phyloP scores from a whole-genome alignment of 352 stramenopile genomes.

The Phytophthora brassicae region DNA sequence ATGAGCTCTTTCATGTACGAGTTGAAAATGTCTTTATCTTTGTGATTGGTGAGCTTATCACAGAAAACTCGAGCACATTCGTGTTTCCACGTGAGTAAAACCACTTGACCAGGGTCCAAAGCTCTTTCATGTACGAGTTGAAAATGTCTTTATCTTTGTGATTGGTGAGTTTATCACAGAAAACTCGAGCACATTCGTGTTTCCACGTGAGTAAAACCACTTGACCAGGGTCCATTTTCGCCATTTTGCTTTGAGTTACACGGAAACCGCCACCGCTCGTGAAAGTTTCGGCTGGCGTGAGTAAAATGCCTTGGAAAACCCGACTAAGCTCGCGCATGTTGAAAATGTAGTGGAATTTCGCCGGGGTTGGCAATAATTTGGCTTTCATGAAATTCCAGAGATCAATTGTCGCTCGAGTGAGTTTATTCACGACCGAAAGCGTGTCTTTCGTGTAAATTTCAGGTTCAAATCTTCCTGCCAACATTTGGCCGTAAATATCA shows the following conservation, averaged over 20 bases:
- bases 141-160: constrained; percentile 97
- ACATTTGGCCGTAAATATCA: constrained; percentile 99
- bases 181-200: constrained; percentile 97
- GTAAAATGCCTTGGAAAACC: constrained; percentile 97
- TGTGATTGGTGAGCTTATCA: constrained; percentile 97
- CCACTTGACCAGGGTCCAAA: too few relatives aligned
- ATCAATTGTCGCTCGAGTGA: constrained; percentile 96
- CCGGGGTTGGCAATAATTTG: constrained; percentile 96
- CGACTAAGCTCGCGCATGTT: constrained; percentile 98
- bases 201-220: constrained; percentile 96
- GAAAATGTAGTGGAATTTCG: constrained; percentile 99
- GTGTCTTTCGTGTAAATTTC: constrained; percentile 87
- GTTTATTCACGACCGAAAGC: constrained; percentile 88
- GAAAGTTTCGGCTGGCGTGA: constrained; percentile 96
- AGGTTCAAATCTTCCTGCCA: constrained; percentile 92
- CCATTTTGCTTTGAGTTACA: constrained; percentile 82
- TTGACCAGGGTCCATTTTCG: constrained; percentile 90
- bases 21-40: constrained; percentile 96
- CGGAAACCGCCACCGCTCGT: constrained; percentile 85
- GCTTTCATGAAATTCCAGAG: constrained; percentile 98
- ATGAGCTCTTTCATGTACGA: constrained; percentile 92
- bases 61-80: constrained; percentile 98
- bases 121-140: constrained; percentile 89
- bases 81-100: constrained; percentile 97
- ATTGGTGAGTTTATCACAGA: constrained; percentile 97